Evolutionary conservation across 108 stramenopile genomes (phyloP).

Genomic region (Nannochloropsis oceanica): DNA sequence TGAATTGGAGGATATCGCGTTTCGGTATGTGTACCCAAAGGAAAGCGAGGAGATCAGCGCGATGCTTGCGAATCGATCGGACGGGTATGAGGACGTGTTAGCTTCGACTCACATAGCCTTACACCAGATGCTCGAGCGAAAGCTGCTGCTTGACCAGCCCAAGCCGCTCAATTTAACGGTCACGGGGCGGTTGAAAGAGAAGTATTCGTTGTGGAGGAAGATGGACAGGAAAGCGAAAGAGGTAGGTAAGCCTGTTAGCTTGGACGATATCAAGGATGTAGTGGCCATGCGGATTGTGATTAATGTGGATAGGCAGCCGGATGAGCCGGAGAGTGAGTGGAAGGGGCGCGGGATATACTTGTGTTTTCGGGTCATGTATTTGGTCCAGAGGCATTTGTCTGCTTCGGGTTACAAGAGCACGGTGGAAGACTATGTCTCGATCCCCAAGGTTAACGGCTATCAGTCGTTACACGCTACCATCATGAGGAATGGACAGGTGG

Average conservation of each 20-base stretch:
- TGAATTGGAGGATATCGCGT: constrained; percentile 86
- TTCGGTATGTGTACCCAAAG: constrained; percentile 76
- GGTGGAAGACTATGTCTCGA: constrained; percentile 82
- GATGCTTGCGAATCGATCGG: neutral
- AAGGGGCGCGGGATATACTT: constrained; percentile 9
- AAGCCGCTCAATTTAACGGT: constrained; percentile 44
- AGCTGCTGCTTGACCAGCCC: constrained; percentile 51
- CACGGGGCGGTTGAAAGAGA: constrained; percentile 71
- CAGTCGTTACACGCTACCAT: constrained; percentile 77
- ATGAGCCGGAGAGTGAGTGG: constrained; percentile 33
- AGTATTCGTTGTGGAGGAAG: constrained; percentile 85
- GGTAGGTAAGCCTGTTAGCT: constrained; percentile 42
- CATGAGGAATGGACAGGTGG: constrained; percentile 56
- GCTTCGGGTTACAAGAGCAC: constrained; percentile 58
- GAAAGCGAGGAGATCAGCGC: constrained; percentile 65
- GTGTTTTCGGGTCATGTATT: constrained; percentile 79
- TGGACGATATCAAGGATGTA: constrained; percentile 73
- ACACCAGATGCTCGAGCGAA: constrained; percentile 7
- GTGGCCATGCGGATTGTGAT: constrained; percentile 79
- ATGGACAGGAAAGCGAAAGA: constrained; percentile 49
- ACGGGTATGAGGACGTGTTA: constrained; percentile 9
- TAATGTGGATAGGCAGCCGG: constrained; percentile 38
- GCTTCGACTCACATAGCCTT: constrained; percentile 3
- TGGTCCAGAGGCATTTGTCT: constrained; percentile 58
- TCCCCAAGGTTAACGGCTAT: constrained; percentile 84